Percentiles rank a stretch among this genome's conserved stretches.
phyloP scores from a whole-genome alignment of 345 rosid species.

The Citrus maxima region DNA sequence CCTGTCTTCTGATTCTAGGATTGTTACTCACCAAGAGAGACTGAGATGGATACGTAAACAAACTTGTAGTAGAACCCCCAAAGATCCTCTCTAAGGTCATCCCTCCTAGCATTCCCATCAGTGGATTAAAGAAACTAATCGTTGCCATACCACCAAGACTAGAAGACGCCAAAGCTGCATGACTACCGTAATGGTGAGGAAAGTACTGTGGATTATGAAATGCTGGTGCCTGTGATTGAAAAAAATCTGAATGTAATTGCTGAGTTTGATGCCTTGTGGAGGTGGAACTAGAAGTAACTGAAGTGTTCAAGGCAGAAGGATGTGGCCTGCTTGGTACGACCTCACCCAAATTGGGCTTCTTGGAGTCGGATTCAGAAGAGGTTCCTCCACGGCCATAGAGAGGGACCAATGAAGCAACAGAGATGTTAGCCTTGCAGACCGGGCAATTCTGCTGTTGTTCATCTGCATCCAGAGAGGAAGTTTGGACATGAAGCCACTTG shows the following conservation, averaged over 20 bases:
- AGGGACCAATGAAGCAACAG: conserved; percentile 70
- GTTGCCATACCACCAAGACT: conserved; percentile 40
- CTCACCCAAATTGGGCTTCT: conserved; percentile 25
- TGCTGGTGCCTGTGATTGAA: conserved; percentile 19
- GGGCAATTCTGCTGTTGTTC: conserved; percentile 62
- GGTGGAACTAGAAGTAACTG: conserved; percentile 10
- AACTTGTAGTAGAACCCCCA: conserved; percentile 45
- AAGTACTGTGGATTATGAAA: conserved; percentile 29
- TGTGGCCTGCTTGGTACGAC: conserved; percentile 63
- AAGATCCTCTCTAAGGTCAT: conserved; percentile 46
- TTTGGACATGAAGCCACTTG: conserved; percentile 49
- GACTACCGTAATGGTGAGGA: conserved; percentile 30
- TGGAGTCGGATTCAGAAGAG: conserved; percentile 33
- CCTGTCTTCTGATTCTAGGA: conserved; percentile 72
- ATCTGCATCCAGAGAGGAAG: conserved; percentile 34
- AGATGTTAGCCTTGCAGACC: conserved; percentile 71
- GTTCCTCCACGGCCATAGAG: conserved; percentile 76
- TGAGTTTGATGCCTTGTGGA: conserved; percentile 21
- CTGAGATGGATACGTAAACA: conserved; percentile 41
- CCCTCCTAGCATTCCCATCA: conserved; percentile 64
- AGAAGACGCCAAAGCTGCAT: conserved; percentile 32
- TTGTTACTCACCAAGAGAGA: conserved; percentile 30
- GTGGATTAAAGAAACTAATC: conserved; percentile 42
- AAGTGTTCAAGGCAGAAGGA: conserved; percentile 22
- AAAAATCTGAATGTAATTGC: conserved; percentile 20